Evolutionary conservation across 2,329 filamentous ascomycete species (phyloP).

Genomic region (Aspergillus fischeri): DNA sequence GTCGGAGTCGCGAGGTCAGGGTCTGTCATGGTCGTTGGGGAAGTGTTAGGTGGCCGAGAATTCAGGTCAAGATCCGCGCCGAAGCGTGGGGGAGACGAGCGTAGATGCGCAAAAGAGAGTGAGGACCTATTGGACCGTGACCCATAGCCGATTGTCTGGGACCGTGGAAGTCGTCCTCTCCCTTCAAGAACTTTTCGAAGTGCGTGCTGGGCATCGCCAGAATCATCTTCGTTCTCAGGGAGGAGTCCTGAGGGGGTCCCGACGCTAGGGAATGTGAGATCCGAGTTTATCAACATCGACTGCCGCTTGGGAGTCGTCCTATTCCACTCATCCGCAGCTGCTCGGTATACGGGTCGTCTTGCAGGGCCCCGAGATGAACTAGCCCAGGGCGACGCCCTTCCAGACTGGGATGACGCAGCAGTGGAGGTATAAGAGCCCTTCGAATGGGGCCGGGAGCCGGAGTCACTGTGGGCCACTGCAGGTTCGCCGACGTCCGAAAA

Average conservation of each 20-base stretch:
- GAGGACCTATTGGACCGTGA: constrained; percentile 27
- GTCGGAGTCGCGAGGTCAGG: constrained; percentile 50
- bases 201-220: constrained; percentile 44
- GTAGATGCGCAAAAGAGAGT: constrained; percentile 33
- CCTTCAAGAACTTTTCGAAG: constrained; percentile 43
- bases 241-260: constrained; percentile 24
- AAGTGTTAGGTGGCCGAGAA: constrained; percentile 39
- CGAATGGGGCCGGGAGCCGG: constrained; percentile 37
- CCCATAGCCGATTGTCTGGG: constrained; percentile 27
- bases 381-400: constrained; percentile 40
- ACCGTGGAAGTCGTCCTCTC: constrained; percentile 23
- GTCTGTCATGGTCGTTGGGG: constrained; percentile 50
- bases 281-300: constrained; percentile 27
- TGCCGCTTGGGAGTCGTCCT: constrained; percentile 34
- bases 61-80: constrained; percentile 34
- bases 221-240: constrained; percentile 27
- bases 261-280: constrained; percentile 29
- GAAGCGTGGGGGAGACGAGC: constrained; percentile 42
- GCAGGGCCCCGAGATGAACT: constrained; percentile 27
- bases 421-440: constrained; percentile 44
- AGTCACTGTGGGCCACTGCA: constrained; percentile 30
- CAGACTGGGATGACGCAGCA: constrained; percentile 38
- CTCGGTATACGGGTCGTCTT: constrained; percentile 21
- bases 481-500: constrained; percentile 32
- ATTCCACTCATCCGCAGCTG: constrained; percentile 25